Conservation (phyloP, 2,329 filamentous ascomycete species). For the Calycina marina region DNA sequence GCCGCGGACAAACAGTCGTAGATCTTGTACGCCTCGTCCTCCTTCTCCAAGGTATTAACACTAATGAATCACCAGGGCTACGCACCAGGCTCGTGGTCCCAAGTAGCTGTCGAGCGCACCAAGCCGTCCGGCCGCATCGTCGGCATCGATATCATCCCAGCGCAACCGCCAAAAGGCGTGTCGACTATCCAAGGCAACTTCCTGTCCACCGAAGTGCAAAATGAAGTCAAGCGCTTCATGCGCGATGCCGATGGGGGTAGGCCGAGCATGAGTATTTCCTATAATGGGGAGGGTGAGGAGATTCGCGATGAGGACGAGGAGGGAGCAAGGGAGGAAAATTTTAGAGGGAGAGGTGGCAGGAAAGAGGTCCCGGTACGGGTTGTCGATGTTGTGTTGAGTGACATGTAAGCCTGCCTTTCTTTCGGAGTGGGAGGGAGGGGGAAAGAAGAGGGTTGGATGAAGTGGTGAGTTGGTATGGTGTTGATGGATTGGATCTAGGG, state of each 20-base stretch:
- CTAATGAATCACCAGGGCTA: slow-evolving; percentile 41
- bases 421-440: too few species aligned
- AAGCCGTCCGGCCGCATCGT: slow-evolving; percentile 65
- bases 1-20: slow-evolving; percentile 67
- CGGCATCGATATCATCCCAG: slow-evolving; percentile 88
- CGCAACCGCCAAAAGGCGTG: slow-evolving; percentile 80
- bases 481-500: too few species aligned
- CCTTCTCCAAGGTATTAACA: neutral
- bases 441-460: too few species aligned
- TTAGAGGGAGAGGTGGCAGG: slow-evolving; percentile 16
- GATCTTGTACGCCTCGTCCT: slow-evolving; percentile 52
- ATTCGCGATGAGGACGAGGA: slow-evolving; percentile 10
- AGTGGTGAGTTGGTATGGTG: too few species aligned
- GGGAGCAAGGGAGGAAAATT: neutral
- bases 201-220: slow-evolving; percentile 57
- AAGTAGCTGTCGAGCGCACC: slow-evolving; percentile 69
- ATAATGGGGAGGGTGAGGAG: slow-evolving; percentile 50
- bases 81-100: slow-evolving; percentile 60
- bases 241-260: slow-evolving; percentile 37
- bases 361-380: slow-evolving; percentile 34
- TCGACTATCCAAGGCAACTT: slow-evolving; percentile 94
- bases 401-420: slow-evolving; percentile 99
- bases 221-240: slow-evolving; percentile 64
- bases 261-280: slow-evolving; percentile 40
- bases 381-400: slow-evolving; percentile 89